Evolutionary conservation across 2,329 filamentous ascomycete species (phyloP), one percentile per base, ranked within the genome.

Genomic region (Alternaria atra): DNA sequence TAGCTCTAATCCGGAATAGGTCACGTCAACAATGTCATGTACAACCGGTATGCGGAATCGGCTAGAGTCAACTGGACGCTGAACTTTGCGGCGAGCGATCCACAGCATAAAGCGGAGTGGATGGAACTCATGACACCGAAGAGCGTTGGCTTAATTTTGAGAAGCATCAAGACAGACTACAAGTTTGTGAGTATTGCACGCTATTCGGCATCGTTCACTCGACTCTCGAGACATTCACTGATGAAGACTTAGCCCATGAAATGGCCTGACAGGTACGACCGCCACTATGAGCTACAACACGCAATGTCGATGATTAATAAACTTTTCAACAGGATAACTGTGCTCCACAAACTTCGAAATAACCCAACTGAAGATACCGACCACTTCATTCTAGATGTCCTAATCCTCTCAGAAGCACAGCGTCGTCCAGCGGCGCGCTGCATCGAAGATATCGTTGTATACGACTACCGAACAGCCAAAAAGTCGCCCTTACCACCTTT

Each of bases 11-110:
- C n/a, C 47, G 58, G 52, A 37, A 40, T 54, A 88, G 87, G 89
- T 50, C 93, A 97, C 77, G 90, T 97, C 50, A 97, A 97, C 77
- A 97, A 97, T 70, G 89, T 94, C 64, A 87, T 87, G 66, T 97
- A 97, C 78, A 89, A 91, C 69, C 87, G 91, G 63, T 97, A 92
- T 77, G 93, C 93, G 35, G 94, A 97, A 77, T 90, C 90, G 6
- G 89, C 89, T 4, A 86, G 94, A 35, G 86, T 94, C 32, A 92
- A 93, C 71, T 97, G 91, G 90, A 85, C 89, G 27, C 83, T 84
- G 58, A 90, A 93, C 72, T 90, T 92, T 68, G 90, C 88, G 5
- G 80, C 84, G 2, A 80, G 87, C 61, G 89, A 93, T 69, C 86
- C 87, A 0, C 77, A 79, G 30, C 84, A 94, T 65, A 82, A 83